Percentiles rank a stretch among this genome's conserved stretches.
Conservation (phyloP, 495 filamentous ascomycete genomes). For the Bacidia rubella region DNA sequence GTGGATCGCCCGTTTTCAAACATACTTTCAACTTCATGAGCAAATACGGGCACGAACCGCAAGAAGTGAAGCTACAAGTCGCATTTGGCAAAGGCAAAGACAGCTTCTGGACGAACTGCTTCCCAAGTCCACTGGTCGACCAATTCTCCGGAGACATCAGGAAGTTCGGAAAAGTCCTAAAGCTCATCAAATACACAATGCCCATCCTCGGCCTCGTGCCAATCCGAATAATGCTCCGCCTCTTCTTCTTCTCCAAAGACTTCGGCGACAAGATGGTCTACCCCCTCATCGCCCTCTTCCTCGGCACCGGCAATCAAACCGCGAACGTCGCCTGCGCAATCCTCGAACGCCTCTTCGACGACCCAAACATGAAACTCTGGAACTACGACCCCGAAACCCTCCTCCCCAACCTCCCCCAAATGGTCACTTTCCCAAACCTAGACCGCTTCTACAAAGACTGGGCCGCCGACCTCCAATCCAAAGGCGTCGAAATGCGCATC, state of each 20-base stretch:
- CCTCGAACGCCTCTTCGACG: constrained; percentile 60
- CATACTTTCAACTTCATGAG: constrained; percentile 72
- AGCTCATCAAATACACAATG: constrained; percentile 55
- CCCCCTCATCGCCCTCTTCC: constrained; percentile 66
- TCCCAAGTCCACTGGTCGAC: constrained; percentile 53
- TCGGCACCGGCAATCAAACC: constrained; percentile 65
- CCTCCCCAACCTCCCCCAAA: constrained; percentile 54
- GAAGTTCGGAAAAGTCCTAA: constrained; percentile 51
- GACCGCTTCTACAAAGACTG: constrained; percentile 58
- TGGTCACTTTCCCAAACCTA: constrained; percentile 72
- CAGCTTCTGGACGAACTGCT: constrained; percentile 71
- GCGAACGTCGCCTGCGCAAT: constrained; percentile 62
- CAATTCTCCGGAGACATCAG: constrained; percentile 50
- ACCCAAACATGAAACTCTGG: constrained; percentile 66
- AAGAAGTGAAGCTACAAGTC: constrained; percentile 61
- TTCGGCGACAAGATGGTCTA: constrained; percentile 60
- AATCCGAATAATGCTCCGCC: constrained; percentile 50
- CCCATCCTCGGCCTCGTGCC: constrained; percentile 60
- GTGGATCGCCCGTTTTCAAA: constrained; percentile 65
- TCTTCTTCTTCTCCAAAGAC: constrained; percentile 61
- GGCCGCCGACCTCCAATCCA: constrained; percentile 43
- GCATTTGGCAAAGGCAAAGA: constrained; percentile 64
- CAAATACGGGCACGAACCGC: constrained; percentile 50
- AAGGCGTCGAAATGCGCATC: constrained; percentile 52
- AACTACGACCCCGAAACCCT: constrained; percentile 56